These are phyloP conservation scores for Centrapalus pauciflorus DNA, from an alignment of 129 eudicot genomes.

Conservation along the genomic window DNA sequence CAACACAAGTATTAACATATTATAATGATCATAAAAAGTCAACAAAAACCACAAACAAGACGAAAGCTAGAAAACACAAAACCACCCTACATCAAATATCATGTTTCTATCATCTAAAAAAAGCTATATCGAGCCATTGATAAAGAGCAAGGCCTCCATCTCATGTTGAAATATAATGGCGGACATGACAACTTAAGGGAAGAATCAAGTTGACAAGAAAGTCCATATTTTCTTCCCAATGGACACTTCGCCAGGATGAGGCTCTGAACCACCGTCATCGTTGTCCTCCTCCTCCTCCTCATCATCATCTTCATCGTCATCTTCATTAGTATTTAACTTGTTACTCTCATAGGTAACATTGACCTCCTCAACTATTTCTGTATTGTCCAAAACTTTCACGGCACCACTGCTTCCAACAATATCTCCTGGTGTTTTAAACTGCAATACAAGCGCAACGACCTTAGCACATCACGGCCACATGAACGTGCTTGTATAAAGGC, in stretches of 20 bases:
- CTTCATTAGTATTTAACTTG: conserved; percentile 25
- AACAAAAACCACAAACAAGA: not conserved
- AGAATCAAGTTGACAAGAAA: conserved; percentile 75
- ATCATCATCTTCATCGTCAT: conserved; percentile 15
- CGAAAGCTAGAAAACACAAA: conserved; percentile 14
- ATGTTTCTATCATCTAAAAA: conserved; percentile 16
- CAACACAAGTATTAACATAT: no score
- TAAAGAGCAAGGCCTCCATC: not conserved
- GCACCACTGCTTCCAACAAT: conserved; percentile 28
- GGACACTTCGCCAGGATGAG: conserved; percentile 64
- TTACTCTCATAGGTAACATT: conserved; percentile 32
- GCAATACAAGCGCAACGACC: conserved; percentile 17
- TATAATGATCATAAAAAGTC: no score
- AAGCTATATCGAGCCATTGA: not conserved
- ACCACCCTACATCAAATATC: conserved; percentile 16
- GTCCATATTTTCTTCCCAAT: conserved; percentile 71
- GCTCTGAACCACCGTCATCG: conserved; percentile 26
- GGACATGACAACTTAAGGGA: no score
- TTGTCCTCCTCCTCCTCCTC: conserved; percentile 15
- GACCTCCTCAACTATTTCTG: conserved; percentile 41
- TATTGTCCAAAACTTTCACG: conserved; percentile 21
- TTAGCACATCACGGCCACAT: not conserved
- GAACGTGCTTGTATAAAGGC: not conserved
- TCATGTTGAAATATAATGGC: not conserved
- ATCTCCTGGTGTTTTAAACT: conserved; percentile 39